Evolutionary conservation across 2,329 filamentous ascomycete species (phyloP).

Genomic region (Aspergillus fructus): DNA sequence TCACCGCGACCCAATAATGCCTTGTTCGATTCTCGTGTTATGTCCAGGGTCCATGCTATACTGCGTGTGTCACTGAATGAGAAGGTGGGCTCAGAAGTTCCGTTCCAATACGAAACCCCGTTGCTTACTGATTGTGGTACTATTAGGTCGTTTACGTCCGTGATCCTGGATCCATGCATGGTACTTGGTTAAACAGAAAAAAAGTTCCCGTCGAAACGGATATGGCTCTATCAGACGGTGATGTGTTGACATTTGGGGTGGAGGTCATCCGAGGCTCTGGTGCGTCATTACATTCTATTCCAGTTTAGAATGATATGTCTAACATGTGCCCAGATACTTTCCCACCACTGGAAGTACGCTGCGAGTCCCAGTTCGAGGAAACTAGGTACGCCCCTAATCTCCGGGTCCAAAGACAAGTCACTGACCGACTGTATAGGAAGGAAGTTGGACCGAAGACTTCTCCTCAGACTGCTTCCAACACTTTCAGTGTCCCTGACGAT

Average conservation of each 20-base stretch:
- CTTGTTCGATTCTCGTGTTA: slow-evolving; percentile 48
- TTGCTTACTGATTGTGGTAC: not conserved
- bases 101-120: not conserved
- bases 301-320: not conserved
- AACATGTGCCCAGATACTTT: slow-evolving; percentile 26
- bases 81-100: slow-evolving; percentile 23
- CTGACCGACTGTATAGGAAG: slow-evolving; percentile 16
- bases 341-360: slow-evolving; percentile 33
- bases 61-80: slow-evolving; percentile 28
- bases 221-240: slow-evolving; percentile 38
- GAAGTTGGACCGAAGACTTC: slow-evolving; percentile 4
- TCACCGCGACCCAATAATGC: slow-evolving; percentile 39
- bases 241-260: slow-evolving; percentile 47
- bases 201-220: slow-evolving; percentile 41
- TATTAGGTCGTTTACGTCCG: slow-evolving; percentile 47
- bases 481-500: slow-evolving; percentile 42
- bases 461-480: slow-evolving; percentile 29
- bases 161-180: slow-evolving; percentile 62
- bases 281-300: slow-evolving; percentile 19
- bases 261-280: slow-evolving; percentile 51
- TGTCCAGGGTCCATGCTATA: slow-evolving; percentile 48
- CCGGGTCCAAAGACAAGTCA: not conserved
- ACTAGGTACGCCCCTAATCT: slow-evolving; percentile 15
- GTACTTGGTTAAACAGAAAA: slow-evolving; percentile 55
- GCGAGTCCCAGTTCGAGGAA: slow-evolving; percentile 30